phyloP scores from a whole-genome alignment of 176 grass and related monocot genomes.

The Puya raimondii region DNA sequence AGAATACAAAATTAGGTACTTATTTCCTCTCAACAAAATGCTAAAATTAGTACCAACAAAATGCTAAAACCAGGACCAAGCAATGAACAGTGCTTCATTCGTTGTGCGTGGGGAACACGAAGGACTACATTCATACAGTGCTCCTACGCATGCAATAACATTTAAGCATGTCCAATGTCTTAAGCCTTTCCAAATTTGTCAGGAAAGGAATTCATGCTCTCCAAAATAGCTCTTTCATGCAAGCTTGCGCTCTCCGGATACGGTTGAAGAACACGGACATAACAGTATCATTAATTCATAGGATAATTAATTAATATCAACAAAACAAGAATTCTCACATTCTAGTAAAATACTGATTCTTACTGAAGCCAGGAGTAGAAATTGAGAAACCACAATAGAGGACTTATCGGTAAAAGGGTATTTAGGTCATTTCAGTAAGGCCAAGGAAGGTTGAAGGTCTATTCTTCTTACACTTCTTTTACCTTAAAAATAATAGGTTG shows the following conservation, averaged over 20 bases:
- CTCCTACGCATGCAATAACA: no score
- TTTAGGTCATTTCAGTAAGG: background rate
- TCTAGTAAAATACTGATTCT: background rate
- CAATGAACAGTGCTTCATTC: no score
- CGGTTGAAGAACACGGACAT: background rate
- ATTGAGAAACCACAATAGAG: background rate
- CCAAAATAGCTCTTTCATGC: background rate
- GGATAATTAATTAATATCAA: no score
- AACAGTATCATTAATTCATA: no score
- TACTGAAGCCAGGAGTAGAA: background rate
- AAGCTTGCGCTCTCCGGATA: background rate
- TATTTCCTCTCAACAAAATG: no score
- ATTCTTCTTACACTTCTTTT: background rate
- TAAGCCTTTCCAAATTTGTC: background rate
- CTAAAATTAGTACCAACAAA: no score
- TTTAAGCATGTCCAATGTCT: no score
- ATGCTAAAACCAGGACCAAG: no score
- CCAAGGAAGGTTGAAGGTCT: background rate
- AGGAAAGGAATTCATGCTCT: background rate
- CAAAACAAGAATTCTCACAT: background rate
- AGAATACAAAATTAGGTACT: no score
- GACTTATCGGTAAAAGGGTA: background rate
- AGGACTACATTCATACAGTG: no score
- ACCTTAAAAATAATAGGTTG: background rate
- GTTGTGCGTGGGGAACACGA: no score